Base-by-base conservation (phyloP, 2,329 filamentous ascomycete species). In the Pestalotiopsis sp. region DNA sequence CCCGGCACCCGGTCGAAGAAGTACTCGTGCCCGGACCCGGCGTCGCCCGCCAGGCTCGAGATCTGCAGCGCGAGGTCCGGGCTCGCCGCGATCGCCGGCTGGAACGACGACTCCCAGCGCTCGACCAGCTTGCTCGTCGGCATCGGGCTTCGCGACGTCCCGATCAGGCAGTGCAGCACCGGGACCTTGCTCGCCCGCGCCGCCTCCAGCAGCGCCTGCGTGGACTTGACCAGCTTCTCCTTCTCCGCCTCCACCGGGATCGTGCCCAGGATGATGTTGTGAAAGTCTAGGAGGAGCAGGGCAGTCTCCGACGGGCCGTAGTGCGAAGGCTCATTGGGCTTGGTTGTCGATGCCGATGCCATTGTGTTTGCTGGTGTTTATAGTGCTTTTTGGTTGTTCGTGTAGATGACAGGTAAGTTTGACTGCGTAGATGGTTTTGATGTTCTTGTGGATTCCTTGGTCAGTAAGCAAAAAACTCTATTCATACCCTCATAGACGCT, bases 141-240 rank as follows among this genome's bases (percentile, higher is more conserved):
- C 14, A 65, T 20, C 4, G 71, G 71, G 7, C 70, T 63, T 2
- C 12, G 1, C 1, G 9, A 56, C 1, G 66, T 68, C 27, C 70
- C 69, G n/a, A 66, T 64, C 3, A 70, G 57, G 41, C 71, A 73
- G 67, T 73, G 71, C 2, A 73, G n/a, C 59, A 73, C 68, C 39
- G 70, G 66, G 20, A 68, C 65, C 62, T 71, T 66, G 66, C 66
- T 70, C 31, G 69, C 20, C 2, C 70, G 70, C 3, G 71, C 71
- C 2, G 71, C 59, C 5, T 41, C 31, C 13, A 72, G 59, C 12
- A 73, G 69, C 12, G 39, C 41, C 25, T 72, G 63, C n/a, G 60
- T 63, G 4, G 71, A 64, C 0, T 62, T 57, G 38, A 70, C 38
- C 13, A 73, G 41, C 17, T 38, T 66, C 7, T 72, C 59, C 13